Evolutionary conservation across 2,329 filamentous ascomycete species (phyloP), one percentile per base, ranked within the genome.

Genomic region (Aspergillus caelatus): DNA sequence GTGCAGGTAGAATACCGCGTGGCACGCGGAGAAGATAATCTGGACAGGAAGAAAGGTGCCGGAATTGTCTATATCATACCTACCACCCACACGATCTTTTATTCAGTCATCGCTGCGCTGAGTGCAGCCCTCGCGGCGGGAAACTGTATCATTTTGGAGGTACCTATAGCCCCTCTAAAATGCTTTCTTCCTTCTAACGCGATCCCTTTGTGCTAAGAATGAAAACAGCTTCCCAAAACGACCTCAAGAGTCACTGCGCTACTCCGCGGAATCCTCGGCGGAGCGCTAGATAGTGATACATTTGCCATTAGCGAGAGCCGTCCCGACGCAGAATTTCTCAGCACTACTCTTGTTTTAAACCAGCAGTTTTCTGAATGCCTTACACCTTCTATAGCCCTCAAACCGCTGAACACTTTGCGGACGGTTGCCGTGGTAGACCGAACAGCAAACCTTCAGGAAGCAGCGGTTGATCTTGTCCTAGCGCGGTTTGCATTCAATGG

Each of bases 381-480:
- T 8, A 2, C 8, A 34, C 65, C 61, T 0, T 57, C n/a, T n/a
- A n/a, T n/a, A n/a, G n/a, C n/a, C n/a, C 60, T 73, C 1, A 45
- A 66, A 9, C 72, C 82, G 0, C 70, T 69, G 0, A 62, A 75
- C 0, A 60, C 67, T 1, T 72, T 73, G 11, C 77, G 78, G 14
- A 78, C 79, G 2, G 73, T 89, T 5, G 87, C 86, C 0, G 71
- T 91, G 0, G 86, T 90, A 1, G 88, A 90, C 70, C 81, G 88
- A 23, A 86, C 84, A 2, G 86, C 85, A 12, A 79, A 89, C 65
- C 65, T 89, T 1, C 71, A 79, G 7, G 69, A 74, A 3, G 86
- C 88, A 0, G 88, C 88, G 0, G 75, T 80, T 61, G 79, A 81
- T 2, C 77, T 90, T 1, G 81, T 85, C 0, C 77, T 76, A 0